A percentile compares a stretch with the other conserved stretches of the same genome.
Conservation (phyloP, 306 rosid species). For the Abrus pulchellus region DNA sequence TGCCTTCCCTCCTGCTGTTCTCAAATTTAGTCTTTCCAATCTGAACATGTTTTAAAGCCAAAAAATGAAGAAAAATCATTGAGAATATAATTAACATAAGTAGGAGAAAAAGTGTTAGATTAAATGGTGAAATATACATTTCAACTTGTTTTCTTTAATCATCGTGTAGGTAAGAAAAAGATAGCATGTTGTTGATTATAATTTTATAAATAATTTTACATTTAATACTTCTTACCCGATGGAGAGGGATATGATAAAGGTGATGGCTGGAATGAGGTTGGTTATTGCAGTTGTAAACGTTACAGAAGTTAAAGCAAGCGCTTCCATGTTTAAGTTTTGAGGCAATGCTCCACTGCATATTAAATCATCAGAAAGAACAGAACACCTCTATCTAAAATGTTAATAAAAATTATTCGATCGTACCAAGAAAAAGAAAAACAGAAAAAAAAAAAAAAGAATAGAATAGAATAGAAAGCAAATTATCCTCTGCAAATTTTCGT, state of each 20-base stretch:
- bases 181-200: no score
- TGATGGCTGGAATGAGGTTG: slow-evolving; percentile 68
- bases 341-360: slow-evolving; percentile 64
- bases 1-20: slow-evolving; percentile 49
- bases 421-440: not conserved
- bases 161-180: not conserved
- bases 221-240: slow-evolving; percentile 51
- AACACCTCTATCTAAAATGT: not conserved
- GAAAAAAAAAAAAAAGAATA: no score
- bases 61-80: no score
- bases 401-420: no score
- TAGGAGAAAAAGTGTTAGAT: no score
- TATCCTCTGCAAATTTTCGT: no score
- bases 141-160: no score
- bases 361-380: not conserved
- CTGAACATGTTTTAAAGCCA: not conserved
- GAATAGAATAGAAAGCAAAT: no score
- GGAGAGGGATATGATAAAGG: slow-evolving; percentile 61
- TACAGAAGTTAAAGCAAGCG: slow-evolving; percentile 61
- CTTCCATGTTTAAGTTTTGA: slow-evolving; percentile 63
- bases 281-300: slow-evolving; percentile 68
- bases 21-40: slow-evolving; percentile 49
- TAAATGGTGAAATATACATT: no score
- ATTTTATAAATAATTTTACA: not conserved
- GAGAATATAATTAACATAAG: no score